These are phyloP conservation scores for Solanum ossicruentum DNA, from an alignment of 257 asterid species.

Conservation along the genomic window DNA sequence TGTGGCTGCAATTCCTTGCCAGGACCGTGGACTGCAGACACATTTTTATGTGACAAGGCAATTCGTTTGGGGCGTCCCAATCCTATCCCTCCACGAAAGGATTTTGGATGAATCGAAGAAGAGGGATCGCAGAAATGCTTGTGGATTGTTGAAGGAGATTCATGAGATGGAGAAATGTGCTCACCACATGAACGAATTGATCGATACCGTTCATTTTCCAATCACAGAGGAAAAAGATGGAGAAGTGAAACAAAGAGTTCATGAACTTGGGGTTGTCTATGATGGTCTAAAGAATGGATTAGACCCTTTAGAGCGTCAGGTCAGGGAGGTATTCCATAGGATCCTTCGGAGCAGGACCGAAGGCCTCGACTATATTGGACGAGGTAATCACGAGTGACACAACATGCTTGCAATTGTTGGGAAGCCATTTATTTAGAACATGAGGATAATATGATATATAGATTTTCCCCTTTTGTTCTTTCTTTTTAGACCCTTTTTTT, in stretches of 20 bases:
- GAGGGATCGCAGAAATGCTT: constrained; percentile 51
- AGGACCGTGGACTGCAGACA: constrained; percentile 82
- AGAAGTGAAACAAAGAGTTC: constrained; percentile 53
- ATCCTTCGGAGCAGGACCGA: constrained; percentile 71
- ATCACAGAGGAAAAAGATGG: constrained; percentile 52
- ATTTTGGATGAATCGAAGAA: constrained; percentile 71
- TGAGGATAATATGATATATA: constrained; percentile 4
- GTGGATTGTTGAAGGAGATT: constrained; percentile 88
- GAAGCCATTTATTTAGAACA: background rate
- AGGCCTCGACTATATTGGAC: constrained; percentile 40
- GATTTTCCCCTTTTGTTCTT: constrained; percentile 10
- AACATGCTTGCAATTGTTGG: background rate
- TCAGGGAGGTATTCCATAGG: constrained; percentile 69
- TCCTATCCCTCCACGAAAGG: constrained; percentile 66
- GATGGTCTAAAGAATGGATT: constrained; percentile 50
- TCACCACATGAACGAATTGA: constrained; percentile 41
- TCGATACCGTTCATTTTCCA: constrained; percentile 47
- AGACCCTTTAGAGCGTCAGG: constrained; percentile 69
- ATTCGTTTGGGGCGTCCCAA: constrained; percentile 50
- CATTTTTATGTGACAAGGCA: constrained; percentile 49
- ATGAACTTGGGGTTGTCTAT: constrained; percentile 38
- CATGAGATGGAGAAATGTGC: constrained; percentile 57
- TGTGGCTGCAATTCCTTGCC: constrained; percentile 97
- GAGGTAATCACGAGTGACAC: constrained; percentile 20
- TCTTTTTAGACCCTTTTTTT: background rate